phyloP scores from a whole-genome alignment of 768 basidiomycete genomes.

The Calocera viscosa region DNA sequence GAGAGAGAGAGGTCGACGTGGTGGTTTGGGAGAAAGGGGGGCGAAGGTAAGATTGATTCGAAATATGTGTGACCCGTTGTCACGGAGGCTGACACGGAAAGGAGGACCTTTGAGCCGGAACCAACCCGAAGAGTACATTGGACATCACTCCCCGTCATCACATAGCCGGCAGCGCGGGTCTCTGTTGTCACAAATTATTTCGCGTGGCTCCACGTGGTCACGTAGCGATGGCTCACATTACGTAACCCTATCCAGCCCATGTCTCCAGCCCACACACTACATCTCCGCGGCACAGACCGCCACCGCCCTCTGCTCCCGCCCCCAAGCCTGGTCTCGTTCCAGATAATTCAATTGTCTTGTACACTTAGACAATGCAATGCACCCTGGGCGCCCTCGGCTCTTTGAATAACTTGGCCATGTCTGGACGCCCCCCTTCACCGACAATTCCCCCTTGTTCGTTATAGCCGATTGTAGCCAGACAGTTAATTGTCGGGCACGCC shows the following conservation, averaged over 20 bases:
- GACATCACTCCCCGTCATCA: not conserved
- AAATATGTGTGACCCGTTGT: not conserved
- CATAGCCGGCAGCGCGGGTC: not conserved
- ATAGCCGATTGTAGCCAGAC: no score
- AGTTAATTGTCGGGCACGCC: no score
- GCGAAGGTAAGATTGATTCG: not conserved
- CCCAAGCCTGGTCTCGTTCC: not conserved
- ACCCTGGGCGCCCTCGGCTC: no score
- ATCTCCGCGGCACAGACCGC: not conserved
- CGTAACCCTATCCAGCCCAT: not conserved
- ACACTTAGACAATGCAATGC: not conserved
- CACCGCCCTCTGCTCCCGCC: not conserved
- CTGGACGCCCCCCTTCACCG: no score
- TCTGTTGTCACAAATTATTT: not conserved
- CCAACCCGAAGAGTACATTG: not conserved
- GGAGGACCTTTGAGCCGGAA: not conserved
- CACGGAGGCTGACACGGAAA: not conserved
- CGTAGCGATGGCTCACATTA: not conserved
- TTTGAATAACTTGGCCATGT: no score
- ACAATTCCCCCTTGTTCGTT: no score
- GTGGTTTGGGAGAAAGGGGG: not conserved
- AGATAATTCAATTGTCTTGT: not conserved
- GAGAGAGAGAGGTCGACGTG: not conserved
- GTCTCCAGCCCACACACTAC: not conserved
- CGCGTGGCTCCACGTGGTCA: not conserved